Conservation (phyloP, 2,329 filamentous ascomycete genomes). For the Colletotrichum orchidophilum region DNA sequence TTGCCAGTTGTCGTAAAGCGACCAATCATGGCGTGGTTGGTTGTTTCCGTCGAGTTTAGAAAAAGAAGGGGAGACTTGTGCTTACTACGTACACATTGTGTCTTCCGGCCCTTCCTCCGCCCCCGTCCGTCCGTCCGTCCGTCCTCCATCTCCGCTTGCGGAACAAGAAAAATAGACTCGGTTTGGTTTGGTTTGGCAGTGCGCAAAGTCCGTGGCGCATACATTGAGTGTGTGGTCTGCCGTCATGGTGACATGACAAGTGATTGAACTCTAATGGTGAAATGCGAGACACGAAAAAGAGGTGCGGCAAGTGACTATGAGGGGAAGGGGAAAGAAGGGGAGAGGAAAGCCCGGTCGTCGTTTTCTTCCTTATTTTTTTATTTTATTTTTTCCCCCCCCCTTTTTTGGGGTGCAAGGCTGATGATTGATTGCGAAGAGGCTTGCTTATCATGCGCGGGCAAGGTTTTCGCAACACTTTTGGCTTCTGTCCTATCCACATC, state of each 20-base stretch:
- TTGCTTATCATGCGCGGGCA: background rate
- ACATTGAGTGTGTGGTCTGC: background rate
- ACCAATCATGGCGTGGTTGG: background rate
- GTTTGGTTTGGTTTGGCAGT: background rate
- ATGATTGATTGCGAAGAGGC: background rate
- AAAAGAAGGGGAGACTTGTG: background rate
- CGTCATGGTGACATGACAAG: slow-evolving; percentile 29
- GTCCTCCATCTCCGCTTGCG: slow-evolving; percentile 6
- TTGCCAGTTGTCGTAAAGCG: background rate
- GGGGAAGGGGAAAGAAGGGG: background rate
- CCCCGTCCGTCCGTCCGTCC: background rate
- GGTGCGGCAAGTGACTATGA: background rate
- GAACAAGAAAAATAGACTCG: background rate
- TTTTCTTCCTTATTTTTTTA: too few relatives aligned
- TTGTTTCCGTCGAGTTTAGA: background rate
- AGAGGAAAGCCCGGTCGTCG: background rate
- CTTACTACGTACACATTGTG: background rate
- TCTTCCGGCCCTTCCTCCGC: background rate
- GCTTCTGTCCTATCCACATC: background rate
- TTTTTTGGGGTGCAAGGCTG: background rate
- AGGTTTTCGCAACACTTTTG: background rate
- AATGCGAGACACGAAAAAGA: slow-evolving; percentile 23
- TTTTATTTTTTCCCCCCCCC: background rate
- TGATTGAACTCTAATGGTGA: slow-evolving; percentile 28
- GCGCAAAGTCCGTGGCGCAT: background rate